Conservation (phyloP, 228 moss, liverwort and hornwort species). For the Sphagnum fallax region DNA sequence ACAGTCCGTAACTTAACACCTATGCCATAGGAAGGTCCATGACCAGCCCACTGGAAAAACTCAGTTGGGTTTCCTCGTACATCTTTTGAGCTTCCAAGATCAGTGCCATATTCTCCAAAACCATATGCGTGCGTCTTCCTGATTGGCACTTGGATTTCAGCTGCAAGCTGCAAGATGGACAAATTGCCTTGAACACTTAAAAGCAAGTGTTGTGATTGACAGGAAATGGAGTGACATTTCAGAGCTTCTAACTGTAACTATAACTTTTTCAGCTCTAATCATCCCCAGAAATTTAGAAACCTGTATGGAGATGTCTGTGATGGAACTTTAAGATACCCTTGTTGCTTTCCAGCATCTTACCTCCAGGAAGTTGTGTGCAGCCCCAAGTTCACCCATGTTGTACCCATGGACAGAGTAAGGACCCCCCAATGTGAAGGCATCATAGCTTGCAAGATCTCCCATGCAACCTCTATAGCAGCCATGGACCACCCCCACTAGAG, state of each 20-base stretch:
- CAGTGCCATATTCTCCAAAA: slow-evolving; percentile 42
- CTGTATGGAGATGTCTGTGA: no score
- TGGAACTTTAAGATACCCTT: slow-evolving; percentile 14
- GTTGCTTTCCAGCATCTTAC: background rate
- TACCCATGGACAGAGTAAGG: slow-evolving; percentile 52
- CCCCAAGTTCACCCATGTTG: slow-evolving; percentile 49
- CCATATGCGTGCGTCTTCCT: slow-evolving; percentile 39
- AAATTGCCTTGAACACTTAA: no score
- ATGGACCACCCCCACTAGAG: slow-evolving; percentile 42
- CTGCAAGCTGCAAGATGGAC: slow-evolving; percentile 2
- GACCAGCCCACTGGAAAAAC: slow-evolving; percentile 42
- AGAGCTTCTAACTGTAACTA: no score
- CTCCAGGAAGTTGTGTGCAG: slow-evolving; percentile 30
- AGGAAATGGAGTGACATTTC: no score
- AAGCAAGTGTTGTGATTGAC: no score
- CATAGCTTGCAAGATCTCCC: slow-evolving; percentile 53
- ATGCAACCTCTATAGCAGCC: slow-evolving; percentile 48
- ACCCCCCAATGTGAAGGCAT: slow-evolving; percentile 47
- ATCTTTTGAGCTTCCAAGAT: slow-evolving; percentile 9
- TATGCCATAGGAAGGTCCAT: slow-evolving; percentile 10
- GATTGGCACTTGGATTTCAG: slow-evolving; percentile 36
- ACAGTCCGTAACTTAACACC: slow-evolving; percentile 39
- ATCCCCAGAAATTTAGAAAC: no score
- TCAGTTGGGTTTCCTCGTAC: slow-evolving; percentile 55
- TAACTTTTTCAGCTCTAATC: no score